Evolutionary conservation across 179 eudicot species (phyloP).

Genomic region (Sideroxylon spinosum): DNA sequence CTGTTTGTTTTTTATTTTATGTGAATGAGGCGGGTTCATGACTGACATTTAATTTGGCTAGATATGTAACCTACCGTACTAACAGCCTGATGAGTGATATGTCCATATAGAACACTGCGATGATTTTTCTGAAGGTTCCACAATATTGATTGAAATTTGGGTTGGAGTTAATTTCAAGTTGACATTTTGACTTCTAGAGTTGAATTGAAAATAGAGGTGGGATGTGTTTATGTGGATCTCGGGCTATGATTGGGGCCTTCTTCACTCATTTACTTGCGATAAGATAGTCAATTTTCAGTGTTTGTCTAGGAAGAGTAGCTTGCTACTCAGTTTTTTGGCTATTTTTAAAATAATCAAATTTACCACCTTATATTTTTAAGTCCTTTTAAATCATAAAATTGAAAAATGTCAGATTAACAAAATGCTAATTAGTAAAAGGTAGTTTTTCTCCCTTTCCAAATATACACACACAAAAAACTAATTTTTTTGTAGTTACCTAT

Average conservation of each 20-base stretch:
- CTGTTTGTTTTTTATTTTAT: not conserved
- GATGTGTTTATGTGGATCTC: not conserved
- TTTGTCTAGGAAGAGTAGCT: no score
- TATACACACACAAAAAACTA: no score
- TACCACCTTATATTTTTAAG: no score
- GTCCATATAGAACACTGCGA: not conserved
- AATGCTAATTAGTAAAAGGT: no score
- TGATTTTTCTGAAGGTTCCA: not conserved
- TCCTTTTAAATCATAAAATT: no score
- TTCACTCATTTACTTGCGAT: not conserved
- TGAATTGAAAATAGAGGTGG: not conserved
- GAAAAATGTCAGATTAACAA: no score
- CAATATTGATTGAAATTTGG: not conserved
- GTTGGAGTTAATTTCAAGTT: not conserved
- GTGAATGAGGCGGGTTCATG: not conserved
- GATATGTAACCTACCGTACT: not conserved
- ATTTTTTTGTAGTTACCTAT: no score
- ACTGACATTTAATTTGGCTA: not conserved
- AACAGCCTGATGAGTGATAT: not conserved
- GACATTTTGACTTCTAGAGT: not conserved
- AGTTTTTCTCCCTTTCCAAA: no score
- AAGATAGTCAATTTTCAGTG: not conserved
- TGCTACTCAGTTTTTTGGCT: no score
- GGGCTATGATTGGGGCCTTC: not conserved
- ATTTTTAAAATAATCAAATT: no score